phyloP scores from a whole-genome alignment of 306 rosid genomes.

The Ormosia emarginata region DNA sequence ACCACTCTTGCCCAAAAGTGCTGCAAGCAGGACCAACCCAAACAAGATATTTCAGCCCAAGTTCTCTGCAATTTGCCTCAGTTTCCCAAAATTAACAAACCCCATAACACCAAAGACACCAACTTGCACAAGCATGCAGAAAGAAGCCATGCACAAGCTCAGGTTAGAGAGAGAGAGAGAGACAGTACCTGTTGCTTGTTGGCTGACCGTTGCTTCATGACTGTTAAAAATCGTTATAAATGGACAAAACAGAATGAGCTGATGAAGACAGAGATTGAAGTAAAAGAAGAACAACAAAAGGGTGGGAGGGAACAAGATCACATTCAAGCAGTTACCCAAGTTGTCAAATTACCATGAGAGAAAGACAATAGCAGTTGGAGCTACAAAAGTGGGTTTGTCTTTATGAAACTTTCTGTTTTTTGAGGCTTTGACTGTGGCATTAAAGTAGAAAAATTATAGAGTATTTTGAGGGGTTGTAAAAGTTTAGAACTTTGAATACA shows the following conservation, averaged over 20 bases:
- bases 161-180: background rate
- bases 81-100: slow-evolving; percentile 24
- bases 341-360: background rate
- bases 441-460: background rate
- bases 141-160: background rate
- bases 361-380: background rate
- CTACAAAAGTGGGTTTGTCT: background rate
- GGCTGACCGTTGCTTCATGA: slow-evolving; percentile 52
- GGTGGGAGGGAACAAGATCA: background rate
- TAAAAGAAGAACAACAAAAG: background rate
- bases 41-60: slow-evolving; percentile 49
- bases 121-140: background rate
- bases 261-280: background rate
- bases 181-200: slow-evolving; percentile 50
- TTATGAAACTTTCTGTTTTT: background rate
- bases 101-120: background rate
- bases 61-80: slow-evolving; percentile 44
- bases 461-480: background rate
- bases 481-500: background rate
- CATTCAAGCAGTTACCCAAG: background rate
- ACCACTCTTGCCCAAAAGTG: slow-evolving; percentile 71
- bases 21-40: slow-evolving; percentile 60
- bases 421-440: background rate
- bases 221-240: background rate
- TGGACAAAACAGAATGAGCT: slow-evolving; percentile 1